These are phyloP conservation scores for Chlamydomonas sp. DNA, from an alignment of 139 green algal genomes.

Conservation along the genomic window DNA sequence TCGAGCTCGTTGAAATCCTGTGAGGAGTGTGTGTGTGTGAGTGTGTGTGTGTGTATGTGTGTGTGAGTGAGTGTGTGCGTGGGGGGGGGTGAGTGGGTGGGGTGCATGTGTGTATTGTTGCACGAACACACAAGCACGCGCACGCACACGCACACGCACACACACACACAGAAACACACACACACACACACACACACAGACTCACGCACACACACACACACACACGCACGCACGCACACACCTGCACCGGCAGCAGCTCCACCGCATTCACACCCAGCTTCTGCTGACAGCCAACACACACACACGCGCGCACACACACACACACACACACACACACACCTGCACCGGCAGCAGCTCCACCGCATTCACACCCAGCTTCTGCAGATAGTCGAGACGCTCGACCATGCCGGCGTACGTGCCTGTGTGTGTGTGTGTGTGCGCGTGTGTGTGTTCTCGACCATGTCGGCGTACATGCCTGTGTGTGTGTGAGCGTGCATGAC, in stretches of 20 bases:
- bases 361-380: conserved; percentile 81
- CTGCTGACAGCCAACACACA: conserved; percentile 72
- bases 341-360: conserved; percentile 95
- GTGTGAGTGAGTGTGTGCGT: no score
- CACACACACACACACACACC: conserved; percentile 15
- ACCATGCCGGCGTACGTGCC: conserved; percentile 84
- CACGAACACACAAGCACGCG: no score
- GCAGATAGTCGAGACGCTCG: conserved; percentile 87
- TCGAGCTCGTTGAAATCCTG: conserved; percentile 98
- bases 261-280: conserved; percentile 87
- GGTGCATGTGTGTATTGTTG: no score
- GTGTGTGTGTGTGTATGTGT: no score
- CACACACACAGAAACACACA: no score
- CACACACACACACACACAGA: conserved; percentile 3
- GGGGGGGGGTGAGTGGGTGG: no score
- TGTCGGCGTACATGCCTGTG: conserved; percentile 77
- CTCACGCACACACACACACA: not conserved
- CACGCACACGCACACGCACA: not conserved
- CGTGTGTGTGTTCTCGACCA: no score
- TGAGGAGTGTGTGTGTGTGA: no score
- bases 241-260: conserved; percentile 91
- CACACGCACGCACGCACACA: conserved; percentile 9
- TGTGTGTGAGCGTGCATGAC: not conserved
- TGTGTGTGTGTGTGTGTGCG: conserved; percentile 8
- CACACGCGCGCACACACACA: conserved; percentile 3